Evolutionary conservation across 1,284 basidiomycete genomes (phyloP).

Genomic region (Leccinum subrobustum): DNA sequence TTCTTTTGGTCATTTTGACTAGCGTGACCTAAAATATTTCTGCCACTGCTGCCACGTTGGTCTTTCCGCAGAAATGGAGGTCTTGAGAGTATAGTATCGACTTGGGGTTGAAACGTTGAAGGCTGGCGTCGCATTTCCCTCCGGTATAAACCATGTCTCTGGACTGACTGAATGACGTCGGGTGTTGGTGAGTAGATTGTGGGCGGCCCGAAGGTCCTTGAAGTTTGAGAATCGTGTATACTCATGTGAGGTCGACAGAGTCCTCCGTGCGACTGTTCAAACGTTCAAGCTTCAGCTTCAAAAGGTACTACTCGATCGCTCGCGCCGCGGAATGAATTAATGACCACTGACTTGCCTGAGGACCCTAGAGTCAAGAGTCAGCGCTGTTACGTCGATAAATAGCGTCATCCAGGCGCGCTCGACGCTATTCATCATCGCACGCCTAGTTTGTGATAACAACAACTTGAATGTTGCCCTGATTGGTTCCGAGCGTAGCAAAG

Average conservation of each 20-base stretch:
- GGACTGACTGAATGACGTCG: constrained; percentile 1
- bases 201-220: background rate
- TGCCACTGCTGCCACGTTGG: constrained; percentile 23
- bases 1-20: background rate
- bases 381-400: background rate
- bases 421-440: background rate
- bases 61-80: constrained; percentile 24
- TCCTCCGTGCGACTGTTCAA: background rate
- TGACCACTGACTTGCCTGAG: background rate
- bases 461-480: background rate
- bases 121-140: constrained; percentile 28
- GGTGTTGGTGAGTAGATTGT: constrained; percentile 19
- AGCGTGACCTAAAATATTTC: constrained; percentile 17
- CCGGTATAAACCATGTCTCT: constrained; percentile 15
- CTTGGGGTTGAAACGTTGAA: constrained; percentile 9
- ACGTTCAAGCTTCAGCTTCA: background rate
- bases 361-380: background rate
- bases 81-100: constrained; percentile 12
- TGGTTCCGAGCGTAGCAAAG: background rate
- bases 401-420: background rate
- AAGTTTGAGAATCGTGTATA: background rate
- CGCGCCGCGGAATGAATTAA: background rate
- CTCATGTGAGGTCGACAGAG: background rate
- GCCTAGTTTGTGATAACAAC: too few relatives aligned
- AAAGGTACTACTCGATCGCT: background rate